Base-by-base conservation (phyloP, 2,329 filamentous ascomycete genomes). In the Ceratocystis papillata region DNA sequence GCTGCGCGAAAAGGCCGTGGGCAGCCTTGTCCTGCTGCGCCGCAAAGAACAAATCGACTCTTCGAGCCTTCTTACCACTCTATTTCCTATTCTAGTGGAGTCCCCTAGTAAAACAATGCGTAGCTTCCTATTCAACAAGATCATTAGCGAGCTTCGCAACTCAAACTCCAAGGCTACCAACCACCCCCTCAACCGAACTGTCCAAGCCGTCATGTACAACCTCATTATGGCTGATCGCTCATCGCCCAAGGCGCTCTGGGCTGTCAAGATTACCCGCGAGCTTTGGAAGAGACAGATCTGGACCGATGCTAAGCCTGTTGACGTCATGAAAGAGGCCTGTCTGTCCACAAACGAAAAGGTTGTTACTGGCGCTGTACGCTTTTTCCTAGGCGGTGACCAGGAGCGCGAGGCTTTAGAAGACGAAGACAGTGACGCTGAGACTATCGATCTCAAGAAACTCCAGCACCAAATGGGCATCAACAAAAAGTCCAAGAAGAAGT, bases 281-380 rank as follows among this genome's bases (percentile, higher is more conserved):
- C 79, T 99, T 73, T 99, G 94, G 94, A 96, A 92, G 77, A 84
- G 93, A 60, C 92, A 96, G 71, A 87, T 97, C 69, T 99, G 94
- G 94, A 90, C 89, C 8, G 94, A 99, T 72, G 84, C 91, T 1
- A 94, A 92, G 74, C 87, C 93, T 0, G 94, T 97, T n/a, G 91
- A 96, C 72, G 89, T 97, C 70, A 97, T 99, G 92, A 96, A 96
- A 77, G 89, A 96, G 76, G 91, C 93, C 0, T 86, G 87, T 65
- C 77, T 99, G 66, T 86, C 90, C 2, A 88, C 96, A 63, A 96
- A 96, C 71, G 90, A 95, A 71, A 99, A 99, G 77, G 91, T 97
- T 2, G 84, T 94, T 30, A 80, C 88, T 5, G 90, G 91, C 17
- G 92, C 90, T 57, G 89, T 95, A 15, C 84, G 90, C 28, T 99